Evolutionary conservation across 2,329 filamentous ascomycete genomes (phyloP).

Genomic region (Exophiala calicioides): DNA sequence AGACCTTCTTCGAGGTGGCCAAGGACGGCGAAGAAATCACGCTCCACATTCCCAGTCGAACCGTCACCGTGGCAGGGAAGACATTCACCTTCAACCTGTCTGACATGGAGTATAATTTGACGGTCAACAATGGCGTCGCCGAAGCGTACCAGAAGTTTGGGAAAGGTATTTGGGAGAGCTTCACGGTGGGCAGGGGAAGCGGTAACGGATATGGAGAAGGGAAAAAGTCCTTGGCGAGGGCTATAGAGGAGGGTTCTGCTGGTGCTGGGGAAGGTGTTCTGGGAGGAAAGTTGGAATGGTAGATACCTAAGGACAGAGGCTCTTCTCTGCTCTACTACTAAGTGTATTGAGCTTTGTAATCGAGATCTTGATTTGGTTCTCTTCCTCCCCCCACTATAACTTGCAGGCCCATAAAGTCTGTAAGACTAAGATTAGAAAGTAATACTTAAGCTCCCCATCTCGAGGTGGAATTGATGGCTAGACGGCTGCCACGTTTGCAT

Average conservation of each 20-base stretch:
- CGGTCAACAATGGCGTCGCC: slow-evolving; percentile 42
- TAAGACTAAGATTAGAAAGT: no score
- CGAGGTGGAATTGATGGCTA: no score
- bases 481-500: no score
- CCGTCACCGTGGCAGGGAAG: slow-evolving; percentile 1
- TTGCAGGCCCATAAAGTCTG: no score
- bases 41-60: slow-evolving; percentile 36
- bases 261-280: background rate
- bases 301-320: no score
- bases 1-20: slow-evolving; percentile 41
- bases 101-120: slow-evolving; percentile 57
- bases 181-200: background rate
- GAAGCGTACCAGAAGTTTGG: slow-evolving; percentile 7
- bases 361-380: no score
- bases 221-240: background rate
- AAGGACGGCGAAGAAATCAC: slow-evolving; percentile 39
- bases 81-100: slow-evolving; percentile 57
- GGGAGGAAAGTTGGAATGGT: background rate
- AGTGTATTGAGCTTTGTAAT: no score
- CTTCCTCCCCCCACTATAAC: no score
- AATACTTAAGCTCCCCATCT: no score
- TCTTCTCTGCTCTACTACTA: no score
- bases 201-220: no score
- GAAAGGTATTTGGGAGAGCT: slow-evolving; percentile 13
- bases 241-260: background rate